Evolutionary conservation across 257 asterid genomes (phyloP).

Genomic region (Asclepias syriaca): DNA sequence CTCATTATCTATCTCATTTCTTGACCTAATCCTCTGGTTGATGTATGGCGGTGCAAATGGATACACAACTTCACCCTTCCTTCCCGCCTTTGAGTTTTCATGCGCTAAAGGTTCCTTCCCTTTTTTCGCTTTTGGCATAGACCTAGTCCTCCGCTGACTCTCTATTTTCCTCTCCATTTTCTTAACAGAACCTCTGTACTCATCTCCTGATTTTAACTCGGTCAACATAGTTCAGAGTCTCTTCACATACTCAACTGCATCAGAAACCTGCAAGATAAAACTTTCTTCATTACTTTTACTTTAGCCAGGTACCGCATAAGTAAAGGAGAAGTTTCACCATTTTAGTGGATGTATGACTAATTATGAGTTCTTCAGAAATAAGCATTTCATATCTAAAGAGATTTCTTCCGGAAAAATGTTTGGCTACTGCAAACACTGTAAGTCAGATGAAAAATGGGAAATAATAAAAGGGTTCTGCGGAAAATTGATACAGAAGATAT

Average conservation of each 20-base stretch:
- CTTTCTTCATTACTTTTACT: background rate
- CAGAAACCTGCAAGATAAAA: background rate
- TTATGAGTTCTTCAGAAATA: background rate
- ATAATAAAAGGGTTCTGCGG: background rate
- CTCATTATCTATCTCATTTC: constrained; percentile 24
- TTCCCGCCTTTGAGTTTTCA: constrained; percentile 23
- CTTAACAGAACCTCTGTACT: constrained; percentile 25
- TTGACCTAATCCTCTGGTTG: constrained; percentile 26
- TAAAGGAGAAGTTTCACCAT: background rate
- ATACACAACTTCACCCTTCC: constrained; percentile 24
- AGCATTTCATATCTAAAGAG: background rate
- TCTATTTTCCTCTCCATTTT: constrained; percentile 39
- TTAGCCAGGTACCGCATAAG: background rate
- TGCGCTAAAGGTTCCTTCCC: constrained; percentile 28
- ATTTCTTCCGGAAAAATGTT: background rate
- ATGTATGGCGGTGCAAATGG: constrained; percentile 40
- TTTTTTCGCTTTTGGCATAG: constrained; percentile 22
- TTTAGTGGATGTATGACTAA: background rate
- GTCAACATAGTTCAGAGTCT: constrained; percentile 23
- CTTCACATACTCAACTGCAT: constrained; percentile 5
- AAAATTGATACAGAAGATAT: background rate
- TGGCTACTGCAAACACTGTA: no score
- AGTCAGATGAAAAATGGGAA: no score
- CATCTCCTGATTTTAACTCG: constrained; percentile 26
- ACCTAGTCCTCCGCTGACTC: constrained; percentile 26